Conservation (phyloP, 768 basidiomycete species). For the Russula abietina region DNA sequence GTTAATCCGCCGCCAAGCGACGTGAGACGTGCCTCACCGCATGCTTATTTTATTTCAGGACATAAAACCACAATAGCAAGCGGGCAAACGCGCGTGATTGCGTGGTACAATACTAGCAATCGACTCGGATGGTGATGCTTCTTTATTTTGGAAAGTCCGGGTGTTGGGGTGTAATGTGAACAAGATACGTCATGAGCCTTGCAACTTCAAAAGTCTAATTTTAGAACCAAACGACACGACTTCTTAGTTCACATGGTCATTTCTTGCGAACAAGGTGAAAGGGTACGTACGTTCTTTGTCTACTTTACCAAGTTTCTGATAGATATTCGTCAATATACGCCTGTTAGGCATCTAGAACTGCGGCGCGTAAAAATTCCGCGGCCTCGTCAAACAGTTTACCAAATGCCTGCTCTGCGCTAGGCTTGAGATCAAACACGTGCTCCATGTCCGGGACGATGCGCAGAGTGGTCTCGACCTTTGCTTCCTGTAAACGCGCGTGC, state of each 20-base stretch:
- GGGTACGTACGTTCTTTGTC: not conserved
- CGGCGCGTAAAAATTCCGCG: conserved; percentile 27
- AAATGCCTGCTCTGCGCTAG: conserved; percentile 39
- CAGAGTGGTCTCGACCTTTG: conserved; percentile 35
- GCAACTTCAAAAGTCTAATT: too few species aligned
- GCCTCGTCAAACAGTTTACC: conserved; percentile 36
- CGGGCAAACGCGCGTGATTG: too few species aligned
- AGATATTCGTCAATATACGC: not conserved
- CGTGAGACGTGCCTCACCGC: too few species aligned
- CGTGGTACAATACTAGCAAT: too few species aligned
- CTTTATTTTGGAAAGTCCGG: too few species aligned
- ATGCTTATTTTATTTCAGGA: too few species aligned
- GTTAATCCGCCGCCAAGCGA: too few species aligned
- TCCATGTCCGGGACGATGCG: conserved; percentile 40
- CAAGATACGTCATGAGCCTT: too few species aligned
- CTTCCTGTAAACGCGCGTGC: conserved; percentile 31
- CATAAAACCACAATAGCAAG: too few species aligned
- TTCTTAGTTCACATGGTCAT: not conserved
- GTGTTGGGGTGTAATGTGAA: too few species aligned
- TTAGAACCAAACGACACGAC: too few species aligned
- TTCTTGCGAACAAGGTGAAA: not conserved
- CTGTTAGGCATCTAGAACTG: not conserved
- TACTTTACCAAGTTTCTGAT: not conserved
- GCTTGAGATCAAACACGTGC: conserved; percentile 52
- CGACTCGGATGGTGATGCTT: too few species aligned